These are phyloP conservation scores for Chlamydomonas eustigma DNA, from an alignment of 139 green algal species.

Conservation along the genomic window DNA sequence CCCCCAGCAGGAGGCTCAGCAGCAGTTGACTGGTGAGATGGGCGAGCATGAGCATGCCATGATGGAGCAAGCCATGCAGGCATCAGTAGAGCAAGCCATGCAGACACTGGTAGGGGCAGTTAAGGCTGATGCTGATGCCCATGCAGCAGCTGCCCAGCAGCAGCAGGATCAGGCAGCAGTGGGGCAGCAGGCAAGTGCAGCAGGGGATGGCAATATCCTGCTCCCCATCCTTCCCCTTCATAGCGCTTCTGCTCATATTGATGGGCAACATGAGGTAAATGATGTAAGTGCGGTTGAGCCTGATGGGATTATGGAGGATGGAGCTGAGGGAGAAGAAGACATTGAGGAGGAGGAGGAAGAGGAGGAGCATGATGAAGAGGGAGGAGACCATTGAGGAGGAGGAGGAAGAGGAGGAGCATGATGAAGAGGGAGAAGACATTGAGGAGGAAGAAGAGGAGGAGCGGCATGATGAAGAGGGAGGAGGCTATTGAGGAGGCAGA, in stretches of 20 bases:
- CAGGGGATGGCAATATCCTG: neutral
- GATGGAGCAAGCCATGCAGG: neutral
- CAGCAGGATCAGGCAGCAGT: neutral
- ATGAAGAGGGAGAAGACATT: neutral
- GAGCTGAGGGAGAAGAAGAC: neutral
- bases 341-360: neutral
- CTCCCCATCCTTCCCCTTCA: neutral
- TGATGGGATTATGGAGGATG: too few relatives aligned
- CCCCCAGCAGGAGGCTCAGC: neutral
- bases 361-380: neutral
- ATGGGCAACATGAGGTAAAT: too few relatives aligned
- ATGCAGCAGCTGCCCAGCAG: neutral
- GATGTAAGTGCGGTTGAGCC: too few relatives aligned
- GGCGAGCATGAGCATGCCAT: neutral
- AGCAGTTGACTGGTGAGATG: neutral
- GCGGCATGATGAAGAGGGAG: too few relatives aligned
- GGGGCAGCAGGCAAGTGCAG: neutral
- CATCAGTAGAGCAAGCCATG: neutral
- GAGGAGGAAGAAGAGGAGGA: too few relatives aligned
- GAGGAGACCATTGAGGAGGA: neutral
- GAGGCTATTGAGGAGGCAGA: too few relatives aligned
- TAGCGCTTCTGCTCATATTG: neutral
- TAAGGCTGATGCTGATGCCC: neutral
- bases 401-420: neutral
- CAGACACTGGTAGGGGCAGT: neutral